Conservation (phyloP, 306 rosid genomes). For the Cucurbita argyrosperma region DNA sequence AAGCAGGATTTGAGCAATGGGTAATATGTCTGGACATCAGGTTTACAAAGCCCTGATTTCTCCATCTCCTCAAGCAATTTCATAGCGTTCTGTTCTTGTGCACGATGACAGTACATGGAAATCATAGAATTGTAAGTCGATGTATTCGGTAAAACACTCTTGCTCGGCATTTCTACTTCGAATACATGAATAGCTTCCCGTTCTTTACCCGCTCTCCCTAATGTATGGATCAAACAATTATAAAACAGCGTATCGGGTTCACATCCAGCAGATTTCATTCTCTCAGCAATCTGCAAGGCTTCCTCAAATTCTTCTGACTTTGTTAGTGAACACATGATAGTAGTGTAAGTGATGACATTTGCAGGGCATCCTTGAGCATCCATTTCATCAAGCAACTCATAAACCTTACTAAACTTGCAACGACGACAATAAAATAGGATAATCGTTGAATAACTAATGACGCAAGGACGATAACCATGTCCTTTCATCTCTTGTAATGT, state of each 20-base stretch:
- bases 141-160: conserved; percentile 36
- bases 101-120: conserved; percentile 54
- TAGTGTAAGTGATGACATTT: conserved; percentile 58
- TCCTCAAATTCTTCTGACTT: conserved; percentile 50
- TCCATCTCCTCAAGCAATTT: conserved; percentile 42
- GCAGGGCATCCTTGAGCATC: conserved; percentile 47
- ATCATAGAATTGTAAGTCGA: conserved; percentile 75
- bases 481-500: conserved; percentile 89
- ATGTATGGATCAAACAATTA: conserved; percentile 51
- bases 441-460: conserved; percentile 63
- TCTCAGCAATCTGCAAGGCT: conserved; percentile 39
- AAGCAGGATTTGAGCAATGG: conserved; percentile 73
- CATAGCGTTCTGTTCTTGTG: conserved; percentile 39
- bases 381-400: conserved; percentile 81
- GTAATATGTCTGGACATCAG: conserved; percentile 66
- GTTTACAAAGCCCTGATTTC: conserved; percentile 46
- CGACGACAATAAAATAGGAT: conserved; percentile 43
- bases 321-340: conserved; percentile 42
- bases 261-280: conserved; percentile 50
- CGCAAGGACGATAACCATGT: conserved; percentile 53
- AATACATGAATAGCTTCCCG: conserved; percentile 37
- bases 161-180: conserved; percentile 43
- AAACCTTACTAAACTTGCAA: conserved; percentile 33
- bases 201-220: conserved; percentile 56
- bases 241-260: conserved; percentile 51